These are phyloP conservation scores for Phaeoacremonium minimum DNA, from an alignment of 2,329 filamentous ascomycete genomes.

Conservation along the genomic window DNA sequence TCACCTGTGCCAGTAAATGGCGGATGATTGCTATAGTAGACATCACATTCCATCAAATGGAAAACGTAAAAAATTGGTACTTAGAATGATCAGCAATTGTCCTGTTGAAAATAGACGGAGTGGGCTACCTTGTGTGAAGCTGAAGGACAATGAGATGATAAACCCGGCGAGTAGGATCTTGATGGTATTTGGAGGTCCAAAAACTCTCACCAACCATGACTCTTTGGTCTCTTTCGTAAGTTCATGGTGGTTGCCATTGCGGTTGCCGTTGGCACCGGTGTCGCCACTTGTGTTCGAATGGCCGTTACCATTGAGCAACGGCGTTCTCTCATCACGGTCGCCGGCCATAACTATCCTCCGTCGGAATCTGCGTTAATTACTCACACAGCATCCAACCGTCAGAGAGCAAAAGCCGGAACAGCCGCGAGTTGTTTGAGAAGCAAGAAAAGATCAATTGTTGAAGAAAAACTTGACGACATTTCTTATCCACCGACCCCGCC, in stretches of 20 bases:
- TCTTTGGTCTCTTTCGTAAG: not conserved
- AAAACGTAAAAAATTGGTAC: slow-evolving; percentile 55
- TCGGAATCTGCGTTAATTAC: too few species aligned
- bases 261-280: not conserved
- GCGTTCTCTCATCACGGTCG: slow-evolving; percentile 8
- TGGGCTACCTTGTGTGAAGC: too few species aligned
- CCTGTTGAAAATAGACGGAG: too few species aligned
- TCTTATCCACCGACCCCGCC: too few species aligned
- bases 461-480: too few species aligned
- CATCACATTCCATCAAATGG: slow-evolving; percentile 67
- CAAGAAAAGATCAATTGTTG: too few species aligned
- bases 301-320: slow-evolving; percentile 7
- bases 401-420: too few species aligned
- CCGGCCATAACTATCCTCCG: too few species aligned
- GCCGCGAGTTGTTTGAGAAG: too few species aligned
- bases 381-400: too few species aligned
- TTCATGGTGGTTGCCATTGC: not conserved
- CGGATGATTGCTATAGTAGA: slow-evolving; percentile 58
- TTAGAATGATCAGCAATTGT: too few species aligned
- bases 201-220: slow-evolving; percentile 8
- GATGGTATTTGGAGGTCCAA: slow-evolving; percentile 10
- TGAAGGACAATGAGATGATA: slow-evolving; percentile 7
- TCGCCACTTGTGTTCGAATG: slow-evolving; percentile 2
- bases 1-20: slow-evolving; percentile 42
- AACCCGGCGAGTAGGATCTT: slow-evolving; percentile 11